Percentiles rank a stretch among this genome's conserved stretches.
Evolutionary conservation across 2,329 filamentous ascomycete species (phyloP).

Genomic region (Cladophialophora yegresii): DNA sequence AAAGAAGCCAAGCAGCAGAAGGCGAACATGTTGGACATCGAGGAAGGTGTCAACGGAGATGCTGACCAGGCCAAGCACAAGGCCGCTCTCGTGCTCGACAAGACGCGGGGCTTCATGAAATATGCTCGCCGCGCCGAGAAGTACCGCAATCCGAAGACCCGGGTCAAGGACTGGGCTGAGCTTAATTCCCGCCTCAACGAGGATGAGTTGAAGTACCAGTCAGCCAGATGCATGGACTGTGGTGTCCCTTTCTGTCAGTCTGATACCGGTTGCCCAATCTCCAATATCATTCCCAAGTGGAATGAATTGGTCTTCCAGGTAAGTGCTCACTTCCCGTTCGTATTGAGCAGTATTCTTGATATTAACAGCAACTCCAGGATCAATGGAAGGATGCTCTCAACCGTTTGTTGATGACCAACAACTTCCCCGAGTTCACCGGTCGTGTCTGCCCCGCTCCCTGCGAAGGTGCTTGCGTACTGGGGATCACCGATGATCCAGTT

Average conservation of each 20-base stretch:
- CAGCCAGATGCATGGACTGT: slow-evolving; percentile 97
- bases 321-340: too few relatives aligned
- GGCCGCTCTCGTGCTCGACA: slow-evolving; percentile 88
- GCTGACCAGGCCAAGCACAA: slow-evolving; percentile 85
- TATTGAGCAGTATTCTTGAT: too few relatives aligned
- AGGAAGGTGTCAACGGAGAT: slow-evolving; percentile 79
- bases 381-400: slow-evolving; percentile 93
- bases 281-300: slow-evolving; percentile 97
- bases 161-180: slow-evolving; percentile 92
- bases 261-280: slow-evolving; percentile 92
- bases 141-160: slow-evolving; percentile 79
- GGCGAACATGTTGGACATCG: slow-evolving; percentile 76
- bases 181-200: slow-evolving; percentile 83
- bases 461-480: slow-evolving; percentile 91
- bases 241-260: slow-evolving; percentile 98
- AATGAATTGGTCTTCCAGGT: slow-evolving; percentile 71
- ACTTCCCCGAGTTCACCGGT: slow-evolving; percentile 97
- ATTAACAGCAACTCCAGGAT: slow-evolving; percentile 53
- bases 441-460: slow-evolving; percentile 96
- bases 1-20: slow-evolving; percentile 69
- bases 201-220: slow-evolving; percentile 95
- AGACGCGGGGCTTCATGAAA: slow-evolving; percentile 97
- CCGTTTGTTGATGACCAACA: slow-evolving; percentile 92
- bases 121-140: slow-evolving; percentile 91
- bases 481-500: slow-evolving; percentile 95